Percentiles rank a stretch among this genome's conserved stretches.
Conservation (phyloP, 1,284 basidiomycete species). For the Cutaneotrichosporon sp. region DNA sequence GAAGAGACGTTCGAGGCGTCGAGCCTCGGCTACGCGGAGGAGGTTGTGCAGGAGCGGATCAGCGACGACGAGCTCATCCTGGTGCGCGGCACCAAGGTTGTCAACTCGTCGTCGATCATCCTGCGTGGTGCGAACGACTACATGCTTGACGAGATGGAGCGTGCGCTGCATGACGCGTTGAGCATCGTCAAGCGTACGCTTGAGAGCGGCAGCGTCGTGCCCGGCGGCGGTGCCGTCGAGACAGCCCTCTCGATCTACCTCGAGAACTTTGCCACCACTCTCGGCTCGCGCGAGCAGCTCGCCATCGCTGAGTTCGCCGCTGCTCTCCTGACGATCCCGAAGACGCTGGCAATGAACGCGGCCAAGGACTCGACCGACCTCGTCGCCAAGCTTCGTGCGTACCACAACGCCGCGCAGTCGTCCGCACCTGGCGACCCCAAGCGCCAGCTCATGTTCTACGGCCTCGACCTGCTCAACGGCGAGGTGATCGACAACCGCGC, state of each 20-base stretch:
- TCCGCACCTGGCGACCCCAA: conserved; percentile 89
- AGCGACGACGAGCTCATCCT: conserved; percentile 98
- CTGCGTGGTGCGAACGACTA: conserved; percentile 98
- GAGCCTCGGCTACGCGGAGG: conserved; percentile 86
- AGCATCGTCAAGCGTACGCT: conserved; percentile 96
- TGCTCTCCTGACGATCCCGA: conserved; percentile 91
- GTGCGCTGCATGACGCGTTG: conserved; percentile 90
- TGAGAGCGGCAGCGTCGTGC: conserved; percentile 93
- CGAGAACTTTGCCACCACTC: conserved; percentile 97
- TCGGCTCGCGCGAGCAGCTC: conserved; percentile 95
- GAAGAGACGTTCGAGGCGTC: conserved; percentile 96
- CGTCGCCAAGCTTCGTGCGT: conserved; percentile 93
- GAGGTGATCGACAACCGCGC: conserved; percentile 92
- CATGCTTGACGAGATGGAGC: conserved; percentile 99
- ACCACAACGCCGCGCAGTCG: conserved; percentile 95
- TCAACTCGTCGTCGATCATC: conserved; percentile 89
- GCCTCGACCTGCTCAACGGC: conserved; percentile 90
- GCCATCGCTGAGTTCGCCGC: conserved; percentile 98
- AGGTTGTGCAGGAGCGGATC: conserved; percentile 95
- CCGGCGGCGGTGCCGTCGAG: conserved; percentile 97
- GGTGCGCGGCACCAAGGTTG: conserved; percentile 95
- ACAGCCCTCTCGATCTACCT: conserved; percentile 95
- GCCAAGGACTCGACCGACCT: conserved; percentile 98
- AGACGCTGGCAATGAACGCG: conserved; percentile 95
- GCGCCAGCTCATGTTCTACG: conserved; percentile 89